phyloP scores from a whole-genome alignment of 805 yeast genomes.

The Spathaspora sp. region DNA sequence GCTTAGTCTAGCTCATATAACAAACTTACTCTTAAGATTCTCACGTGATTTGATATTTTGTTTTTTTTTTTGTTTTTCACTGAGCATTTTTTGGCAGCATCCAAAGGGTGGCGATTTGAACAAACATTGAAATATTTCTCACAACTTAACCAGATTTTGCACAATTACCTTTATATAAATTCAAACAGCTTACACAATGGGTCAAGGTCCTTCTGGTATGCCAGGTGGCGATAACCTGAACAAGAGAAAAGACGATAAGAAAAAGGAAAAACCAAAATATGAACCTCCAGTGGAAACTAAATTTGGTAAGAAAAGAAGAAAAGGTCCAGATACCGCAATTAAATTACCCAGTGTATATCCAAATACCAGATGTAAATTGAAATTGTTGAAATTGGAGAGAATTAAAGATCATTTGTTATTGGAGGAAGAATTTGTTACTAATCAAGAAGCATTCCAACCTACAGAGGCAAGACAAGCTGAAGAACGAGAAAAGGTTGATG shows the following conservation, averaged over 20 bases:
- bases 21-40: not conserved
- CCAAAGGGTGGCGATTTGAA: not conserved
- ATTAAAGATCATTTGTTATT: conserved; percentile 92
- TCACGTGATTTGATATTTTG: not conserved
- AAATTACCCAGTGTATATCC: conserved; percentile 88
- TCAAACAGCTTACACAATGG: conserved; percentile 22
- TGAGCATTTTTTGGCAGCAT: not conserved
- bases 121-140: not conserved
- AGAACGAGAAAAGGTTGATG: conserved; percentile 92
- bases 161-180: not conserved
- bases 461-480: conserved; percentile 96
- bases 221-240: conserved; percentile 46
- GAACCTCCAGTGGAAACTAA: conserved; percentile 98
- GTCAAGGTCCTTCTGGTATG: conserved; percentile 56
- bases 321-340: conserved; percentile 83
- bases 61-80: not conserved
- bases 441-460: conserved; percentile 92
- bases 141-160: not conserved
- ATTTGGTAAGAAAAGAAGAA: conserved; percentile 88
- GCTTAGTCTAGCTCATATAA: too few relatives aligned
- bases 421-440: conserved; percentile 94
- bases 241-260: conserved; percentile 56
- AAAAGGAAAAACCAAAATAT: conserved; percentile 89
- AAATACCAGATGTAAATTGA: conserved; percentile 88
- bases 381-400: conserved; percentile 87